phyloP scores from a whole-genome alignment of 129 eudicot species.

The Escallonia herrerae region DNA sequence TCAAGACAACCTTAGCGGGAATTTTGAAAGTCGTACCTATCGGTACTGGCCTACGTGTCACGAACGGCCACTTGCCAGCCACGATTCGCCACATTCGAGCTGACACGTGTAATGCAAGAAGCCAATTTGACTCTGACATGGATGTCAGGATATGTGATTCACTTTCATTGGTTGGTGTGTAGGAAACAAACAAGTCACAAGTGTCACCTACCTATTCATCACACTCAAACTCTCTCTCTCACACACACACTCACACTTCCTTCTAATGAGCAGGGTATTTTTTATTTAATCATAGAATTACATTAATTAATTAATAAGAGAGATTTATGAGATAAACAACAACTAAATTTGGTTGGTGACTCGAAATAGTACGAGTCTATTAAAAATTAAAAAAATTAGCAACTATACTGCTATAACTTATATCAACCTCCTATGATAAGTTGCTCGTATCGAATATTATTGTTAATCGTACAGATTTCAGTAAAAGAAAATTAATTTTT shows the following conservation, averaged over 20 bases:
- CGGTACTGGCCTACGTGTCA: background rate
- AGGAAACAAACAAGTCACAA: constrained; percentile 3
- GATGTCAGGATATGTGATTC: constrained; percentile 7
- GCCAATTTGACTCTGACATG: background rate
- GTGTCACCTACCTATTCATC: background rate
- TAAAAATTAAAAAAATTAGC: too few species aligned
- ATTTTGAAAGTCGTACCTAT: background rate
- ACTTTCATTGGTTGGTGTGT: constrained; percentile 26
- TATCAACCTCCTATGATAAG: too few species aligned
- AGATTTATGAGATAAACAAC: too few species aligned
- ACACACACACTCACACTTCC: background rate
- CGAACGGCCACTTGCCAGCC: constrained; percentile 9
- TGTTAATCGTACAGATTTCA: too few species aligned
- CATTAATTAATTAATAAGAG: too few species aligned
- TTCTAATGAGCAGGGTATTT: too few species aligned
- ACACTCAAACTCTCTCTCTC: background rate
- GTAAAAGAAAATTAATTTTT: too few species aligned
- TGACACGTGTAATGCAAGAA: constrained; percentile 1
- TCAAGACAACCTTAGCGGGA: background rate
- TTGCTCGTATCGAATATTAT: too few species aligned
- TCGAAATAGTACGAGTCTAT: too few species aligned
- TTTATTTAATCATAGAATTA: too few species aligned
- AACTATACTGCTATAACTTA: too few species aligned
- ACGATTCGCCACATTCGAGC: background rate
- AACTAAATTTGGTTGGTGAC: too few species aligned